Evolutionary conservation across 2,329 filamentous ascomycete genomes (phyloP).

Genomic region (Paracorniculantispora psalliotae): DNA sequence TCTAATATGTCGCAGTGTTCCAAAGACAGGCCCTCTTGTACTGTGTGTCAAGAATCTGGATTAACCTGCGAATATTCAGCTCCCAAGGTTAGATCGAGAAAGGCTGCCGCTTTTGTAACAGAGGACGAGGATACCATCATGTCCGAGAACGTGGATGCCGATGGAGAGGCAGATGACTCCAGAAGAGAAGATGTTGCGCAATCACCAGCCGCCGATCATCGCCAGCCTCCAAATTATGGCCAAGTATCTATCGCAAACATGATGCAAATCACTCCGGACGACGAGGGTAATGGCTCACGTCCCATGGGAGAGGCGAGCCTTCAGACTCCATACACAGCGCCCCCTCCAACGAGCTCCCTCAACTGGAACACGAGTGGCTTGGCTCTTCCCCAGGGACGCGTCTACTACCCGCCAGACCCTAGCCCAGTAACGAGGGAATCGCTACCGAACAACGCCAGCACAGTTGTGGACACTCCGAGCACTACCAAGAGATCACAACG

Average conservation of each 20-base stretch:
- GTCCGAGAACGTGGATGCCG: slow-evolving; percentile 7
- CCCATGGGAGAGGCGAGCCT: slow-evolving; percentile 7
- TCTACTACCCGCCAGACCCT: slow-evolving; percentile 16
- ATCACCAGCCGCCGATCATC: neutral
- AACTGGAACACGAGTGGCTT: slow-evolving; percentile 10
- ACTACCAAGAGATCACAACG: neutral
- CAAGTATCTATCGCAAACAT: slow-evolving; percentile 1
- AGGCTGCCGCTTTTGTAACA: slow-evolving; percentile 18
- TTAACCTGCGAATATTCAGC: slow-evolving; percentile 36
- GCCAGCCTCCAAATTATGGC: neutral
- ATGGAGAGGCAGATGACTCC: slow-evolving; percentile 12
- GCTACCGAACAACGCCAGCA: neutral
- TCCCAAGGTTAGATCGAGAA: slow-evolving; percentile 24
- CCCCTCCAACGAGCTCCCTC: neutral
- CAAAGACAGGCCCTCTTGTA: slow-evolving; percentile 35
- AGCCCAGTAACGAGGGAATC: slow-evolving; percentile 5
- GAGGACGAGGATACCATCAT: slow-evolving; percentile 17
- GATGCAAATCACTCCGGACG: slow-evolving; percentile 8
- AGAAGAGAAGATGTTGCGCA: neutral
- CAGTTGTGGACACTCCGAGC: neutral
- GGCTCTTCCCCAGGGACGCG: slow-evolving; percentile 18
- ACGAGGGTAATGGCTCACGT: slow-evolving; percentile 1
- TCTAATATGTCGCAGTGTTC: slow-evolving; percentile 33
- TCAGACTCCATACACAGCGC: neutral
- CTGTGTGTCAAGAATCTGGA: slow-evolving; percentile 29